A percentile compares a stretch with the other conserved stretches of the same genome.
Evolutionary conservation across 2,329 filamentous ascomycete species (phyloP).

Genomic region (Pseudogymnoascus sp.): DNA sequence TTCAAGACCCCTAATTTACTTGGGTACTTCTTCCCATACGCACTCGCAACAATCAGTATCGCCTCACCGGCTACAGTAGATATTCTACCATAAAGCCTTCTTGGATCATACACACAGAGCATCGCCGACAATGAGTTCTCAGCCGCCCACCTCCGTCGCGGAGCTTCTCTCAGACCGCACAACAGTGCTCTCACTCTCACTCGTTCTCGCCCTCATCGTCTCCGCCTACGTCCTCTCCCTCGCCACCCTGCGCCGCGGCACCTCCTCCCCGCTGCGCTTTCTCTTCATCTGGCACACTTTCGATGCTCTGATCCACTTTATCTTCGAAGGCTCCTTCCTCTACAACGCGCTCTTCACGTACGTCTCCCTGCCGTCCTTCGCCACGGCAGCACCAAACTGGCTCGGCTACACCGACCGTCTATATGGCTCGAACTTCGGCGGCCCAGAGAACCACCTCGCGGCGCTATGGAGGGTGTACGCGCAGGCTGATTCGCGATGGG

Average conservation of each 20-base stretch:
- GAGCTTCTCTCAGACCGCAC: slow-evolving; percentile 48
- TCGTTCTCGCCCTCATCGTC: slow-evolving; percentile 46
- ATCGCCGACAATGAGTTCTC: not conserved
- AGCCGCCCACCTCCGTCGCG: slow-evolving; percentile 15
- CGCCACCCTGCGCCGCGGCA: slow-evolving; percentile 30
- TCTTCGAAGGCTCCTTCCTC: slow-evolving; percentile 85
- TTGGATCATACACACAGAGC: not conserved
- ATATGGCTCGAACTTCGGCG: slow-evolving; percentile 50
- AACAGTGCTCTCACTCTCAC: slow-evolving; percentile 51
- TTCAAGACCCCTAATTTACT: slow-evolving; percentile 3
- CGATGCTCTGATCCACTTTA: slow-evolving; percentile 83
- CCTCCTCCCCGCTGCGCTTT: slow-evolving; percentile 55
- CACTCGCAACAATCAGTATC: not conserved
- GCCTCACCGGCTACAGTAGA: not conserved
- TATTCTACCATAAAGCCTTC: not conserved
- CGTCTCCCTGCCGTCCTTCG: slow-evolving; percentile 48
- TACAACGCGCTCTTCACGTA: slow-evolving; percentile 86
- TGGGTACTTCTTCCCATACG: not conserved
- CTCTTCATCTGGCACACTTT: slow-evolving; percentile 95
- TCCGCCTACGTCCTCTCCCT: slow-evolving; percentile 45
- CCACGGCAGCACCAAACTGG: slow-evolving; percentile 66
- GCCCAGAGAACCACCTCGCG: slow-evolving; percentile 47
- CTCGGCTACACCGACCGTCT: slow-evolving; percentile 41
- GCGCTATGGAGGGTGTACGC: slow-evolving; percentile 65
- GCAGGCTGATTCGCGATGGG: slow-evolving; percentile 57